A percentile compares a stretch with the other conserved stretches of the same genome.
phyloP scores from a whole-genome alignment of 768 basidiomycete species.

The Podaxis sp. region DNA sequence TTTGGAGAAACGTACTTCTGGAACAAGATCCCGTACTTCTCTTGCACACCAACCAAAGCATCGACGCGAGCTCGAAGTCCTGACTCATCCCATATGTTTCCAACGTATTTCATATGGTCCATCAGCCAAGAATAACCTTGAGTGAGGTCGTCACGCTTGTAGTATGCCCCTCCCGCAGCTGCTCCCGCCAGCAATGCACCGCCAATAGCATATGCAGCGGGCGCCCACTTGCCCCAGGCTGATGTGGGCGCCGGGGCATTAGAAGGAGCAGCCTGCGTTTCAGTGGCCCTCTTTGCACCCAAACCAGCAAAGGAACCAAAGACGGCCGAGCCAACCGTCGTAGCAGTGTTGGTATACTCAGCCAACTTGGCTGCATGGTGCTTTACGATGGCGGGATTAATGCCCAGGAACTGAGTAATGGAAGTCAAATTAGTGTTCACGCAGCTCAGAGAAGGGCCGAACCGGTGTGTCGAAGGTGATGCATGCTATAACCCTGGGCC shows the following conservation, averaged over 20 bases:
- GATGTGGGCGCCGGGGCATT: conserved; percentile 17
- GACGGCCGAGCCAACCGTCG: conserved; percentile 58
- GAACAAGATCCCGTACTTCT: conserved; percentile 65
- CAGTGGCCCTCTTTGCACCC: conserved; percentile 39
- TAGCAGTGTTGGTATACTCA: conserved; percentile 65
- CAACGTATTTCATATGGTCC: conserved; percentile 90
- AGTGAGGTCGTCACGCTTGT: conserved; percentile 72
- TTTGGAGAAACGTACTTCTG: conserved; percentile 52
- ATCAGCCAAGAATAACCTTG: conserved; percentile 71
- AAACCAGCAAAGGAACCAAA: conserved; percentile 56
- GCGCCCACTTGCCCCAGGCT: conserved; percentile 58
- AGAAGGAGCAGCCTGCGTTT: conserved; percentile 25
- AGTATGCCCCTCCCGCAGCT: conserved; percentile 82
- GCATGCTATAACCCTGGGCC: conserved; percentile 86
- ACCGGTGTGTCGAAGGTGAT: conserved; percentile 92
- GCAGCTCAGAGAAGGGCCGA: conserved; percentile 24
- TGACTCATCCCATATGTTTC: conserved; percentile 79
- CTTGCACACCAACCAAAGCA: conserved; percentile 56
- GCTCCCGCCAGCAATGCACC: conserved; percentile 78
- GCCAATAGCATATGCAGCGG: conserved; percentile 68
- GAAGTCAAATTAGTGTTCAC: neutral
- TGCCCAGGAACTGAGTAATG: conserved; percentile 69
- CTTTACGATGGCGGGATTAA: conserved; percentile 86
- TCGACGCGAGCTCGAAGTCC: conserved; percentile 61
- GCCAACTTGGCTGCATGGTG: conserved; percentile 74